Base-by-base conservation (phyloP, 371 early-diverging fungal species). In the Mucor saturninus region DNA sequence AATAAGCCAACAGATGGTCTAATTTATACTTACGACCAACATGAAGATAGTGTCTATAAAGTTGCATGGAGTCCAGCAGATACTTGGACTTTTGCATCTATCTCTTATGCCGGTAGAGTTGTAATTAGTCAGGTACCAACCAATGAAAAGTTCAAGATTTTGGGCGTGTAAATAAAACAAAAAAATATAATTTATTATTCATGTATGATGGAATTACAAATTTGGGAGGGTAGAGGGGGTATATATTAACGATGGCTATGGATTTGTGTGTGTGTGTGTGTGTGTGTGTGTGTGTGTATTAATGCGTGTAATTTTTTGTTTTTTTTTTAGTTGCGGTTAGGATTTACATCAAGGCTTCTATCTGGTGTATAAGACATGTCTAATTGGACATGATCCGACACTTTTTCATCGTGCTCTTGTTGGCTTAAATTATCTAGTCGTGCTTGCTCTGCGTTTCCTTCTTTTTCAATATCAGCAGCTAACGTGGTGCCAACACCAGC, bases 1-100 rank as follows among this genome's bases (percentile, higher is more conserved):
- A 84, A 81, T 21, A 81, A 78, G 52, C 88, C 91, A 4, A 80
- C 82, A 0, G 96, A 97, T 71, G 94, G 95, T 2, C 76, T 95
- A 38, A 84, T 95, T 11, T 80, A 83, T 21, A 88, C 91, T 7
- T 95, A 85, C 65, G 93, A 95, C 54, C 93, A 95, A 64, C 96
- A 95, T 68, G 97, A 97, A 73, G 95, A 96, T 62, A 91, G 92
- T 59, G 95, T 96, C 2, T 95, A 97, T 67, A 75, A 89, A 4
- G 91, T 89, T 2, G 88, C 89, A 15, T 97, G 98, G 98, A 94
- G 94, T 48, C 76, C 77, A 1, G 89, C 89, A 1, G 95, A 96
- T 71, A 94, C 95, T 2, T 97, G 98, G 98, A 80, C 94, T 26
- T 96, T 95, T 81, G 91, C 93, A n/a, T 94, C 95, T 0, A 69